phyloP scores from a whole-genome alignment of 208 protist species.

The Strigomonas oncopelti region DNA sequence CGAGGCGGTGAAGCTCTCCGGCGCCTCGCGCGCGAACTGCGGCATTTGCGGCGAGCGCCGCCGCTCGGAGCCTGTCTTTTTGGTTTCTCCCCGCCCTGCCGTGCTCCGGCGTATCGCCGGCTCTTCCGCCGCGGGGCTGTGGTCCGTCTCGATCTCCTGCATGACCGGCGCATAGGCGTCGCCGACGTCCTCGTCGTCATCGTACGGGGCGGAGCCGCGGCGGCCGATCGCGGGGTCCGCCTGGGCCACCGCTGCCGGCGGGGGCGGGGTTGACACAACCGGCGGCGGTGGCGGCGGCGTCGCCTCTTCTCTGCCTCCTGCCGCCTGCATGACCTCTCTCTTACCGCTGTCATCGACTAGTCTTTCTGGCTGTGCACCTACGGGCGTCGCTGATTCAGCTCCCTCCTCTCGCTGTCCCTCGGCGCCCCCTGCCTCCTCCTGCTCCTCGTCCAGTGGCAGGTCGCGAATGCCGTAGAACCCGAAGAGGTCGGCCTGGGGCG shows the following conservation, averaged over 20 bases:
- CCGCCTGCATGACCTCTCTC: too few relatives aligned
- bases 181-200: background rate
- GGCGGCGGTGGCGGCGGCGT: background rate
- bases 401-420: background rate
- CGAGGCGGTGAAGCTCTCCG: too few relatives aligned
- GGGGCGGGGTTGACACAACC: background rate
- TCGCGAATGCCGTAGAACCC: slow-evolving; percentile 37
- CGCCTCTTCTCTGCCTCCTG: too few relatives aligned
- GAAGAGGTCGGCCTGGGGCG: slow-evolving; percentile 39
- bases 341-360: too few relatives aligned
- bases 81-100: too few relatives aligned
- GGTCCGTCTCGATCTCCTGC: background rate
- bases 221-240: background rate
- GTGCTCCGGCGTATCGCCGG: too few relatives aligned
- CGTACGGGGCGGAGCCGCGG: background rate
- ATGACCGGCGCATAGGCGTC: background rate
- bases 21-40: background rate
- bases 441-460: slow-evolving; percentile 22
- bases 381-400: background rate
- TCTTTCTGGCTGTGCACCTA: background rate
- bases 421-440: slow-evolving; percentile 9
- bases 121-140: background rate
- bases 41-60: background rate
- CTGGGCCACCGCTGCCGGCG: background rate
- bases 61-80: too few relatives aligned